phyloP scores from a whole-genome alignment of 1,284 basidiomycete genomes.

The Wallemia mellicola region DNA sequence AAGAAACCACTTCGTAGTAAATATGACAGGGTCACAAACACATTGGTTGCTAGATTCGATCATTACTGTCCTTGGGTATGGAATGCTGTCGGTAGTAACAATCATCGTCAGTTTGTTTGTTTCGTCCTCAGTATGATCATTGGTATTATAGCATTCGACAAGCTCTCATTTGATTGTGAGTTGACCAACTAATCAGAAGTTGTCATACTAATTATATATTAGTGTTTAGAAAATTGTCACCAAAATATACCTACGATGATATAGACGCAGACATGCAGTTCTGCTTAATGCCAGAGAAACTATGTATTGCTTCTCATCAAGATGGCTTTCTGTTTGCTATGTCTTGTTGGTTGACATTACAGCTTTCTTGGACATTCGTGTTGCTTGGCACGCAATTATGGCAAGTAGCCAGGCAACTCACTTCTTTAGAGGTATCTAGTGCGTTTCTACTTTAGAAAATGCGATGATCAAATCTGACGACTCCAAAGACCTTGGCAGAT shows the following conservation, averaged over 20 bases:
- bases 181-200: constrained; percentile 4
- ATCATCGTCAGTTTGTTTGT: constrained; percentile 77
- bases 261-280: constrained; percentile 19
- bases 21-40: constrained; percentile 74
- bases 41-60: constrained; percentile 63
- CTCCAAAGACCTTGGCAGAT: constrained; percentile 39
- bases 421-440: constrained; percentile 71
- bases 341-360: constrained; percentile 54
- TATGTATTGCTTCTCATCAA: constrained; percentile 31
- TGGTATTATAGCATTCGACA: constrained; percentile 51
- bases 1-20: constrained; percentile 76
- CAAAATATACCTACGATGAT: constrained; percentile 16
- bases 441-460: too few relatives aligned
- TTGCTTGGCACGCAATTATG: constrained; percentile 60
- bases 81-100: constrained; percentile 77
- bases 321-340: constrained; percentile 65
- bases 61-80: constrained; percentile 99
- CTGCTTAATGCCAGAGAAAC: constrained; percentile 33
- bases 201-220: not conserved
- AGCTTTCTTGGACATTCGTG: constrained; percentile 72
- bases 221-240: constrained; percentile 17
- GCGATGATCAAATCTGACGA: too few relatives aligned
- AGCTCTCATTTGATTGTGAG: constrained; percentile 50
- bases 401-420: constrained; percentile 83
- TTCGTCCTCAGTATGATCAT: constrained; percentile 60